Evolutionary conservation across 1,284 basidiomycete species (phyloP), one percentile per base, ranked within the genome.

Genomic region (Cutaneotrichosporon cavernicola): DNA sequence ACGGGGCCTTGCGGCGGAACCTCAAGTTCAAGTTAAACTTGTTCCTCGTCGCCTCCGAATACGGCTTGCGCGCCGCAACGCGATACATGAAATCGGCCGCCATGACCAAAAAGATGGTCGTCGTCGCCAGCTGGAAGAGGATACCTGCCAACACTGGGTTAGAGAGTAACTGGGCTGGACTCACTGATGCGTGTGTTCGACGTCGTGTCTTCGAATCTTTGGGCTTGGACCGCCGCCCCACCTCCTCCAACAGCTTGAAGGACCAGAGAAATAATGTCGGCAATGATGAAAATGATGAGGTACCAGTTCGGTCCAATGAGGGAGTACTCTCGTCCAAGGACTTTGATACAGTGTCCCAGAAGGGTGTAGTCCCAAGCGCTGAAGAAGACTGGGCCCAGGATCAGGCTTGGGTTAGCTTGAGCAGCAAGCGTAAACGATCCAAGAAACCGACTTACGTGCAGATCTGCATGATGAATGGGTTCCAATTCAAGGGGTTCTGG

Each of bases 381-480:
- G 71, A 77, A 77, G 75, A 80, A 81, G 32, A 78, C 77, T n/a
- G 80, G 80, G 0, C 74, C 75, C 63, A 81, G 70, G 65, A 78
- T 73, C 5, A 80, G 70, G 30, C 75, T 76, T 4, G 16, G 13
- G 36, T 40, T 11, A 51, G 16, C 13, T n/a, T 26, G 2, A 26
- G 3, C 26, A 26, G n/a, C n/a, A 26, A 26, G 26, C 26, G 26
- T 26, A 26, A 26, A 26, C 26, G n/a, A n/a, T n/a, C n/a, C n/a
- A n/a, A n/a, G n/a, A n/a, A n/a, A n/a, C n/a, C n/a, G 10, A 74
- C 76, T 64, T 60, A 76, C 74, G 70, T 69, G 59, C 61, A 67
- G 51, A 73, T 77, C 83, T 86, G 84, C 66, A 86, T 84, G 63
- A 84, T 76, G 64, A 76, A 79, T 6, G 74, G 73, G n/a, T 71